These are phyloP conservation scores for Boletus rubescentipes DNA, from an alignment of 768 basidiomycete genomes.

Conservation along the genomic window DNA sequence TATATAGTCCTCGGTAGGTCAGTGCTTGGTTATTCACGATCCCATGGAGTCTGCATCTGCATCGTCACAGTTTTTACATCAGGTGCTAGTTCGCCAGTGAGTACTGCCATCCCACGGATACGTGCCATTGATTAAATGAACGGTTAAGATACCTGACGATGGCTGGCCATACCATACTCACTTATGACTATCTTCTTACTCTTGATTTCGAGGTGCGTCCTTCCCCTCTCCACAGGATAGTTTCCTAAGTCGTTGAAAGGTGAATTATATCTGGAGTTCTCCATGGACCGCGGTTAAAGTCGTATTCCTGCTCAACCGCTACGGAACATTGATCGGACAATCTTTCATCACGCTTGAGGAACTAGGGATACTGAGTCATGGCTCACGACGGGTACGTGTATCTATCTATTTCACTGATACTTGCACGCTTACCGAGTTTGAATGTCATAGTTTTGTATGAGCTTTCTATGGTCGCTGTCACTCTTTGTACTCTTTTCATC, in stretches of 20 bases:
- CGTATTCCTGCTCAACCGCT: slow-evolving; percentile 21
- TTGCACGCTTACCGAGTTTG: not conserved
- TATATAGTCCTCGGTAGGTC: not conserved
- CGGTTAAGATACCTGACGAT: not conserved
- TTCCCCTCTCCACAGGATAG: too few relatives aligned
- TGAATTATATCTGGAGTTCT: slow-evolving; percentile 11
- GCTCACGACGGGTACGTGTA: slow-evolving; percentile 7
- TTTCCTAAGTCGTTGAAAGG: not conserved
- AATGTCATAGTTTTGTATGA: slow-evolving; percentile 11
- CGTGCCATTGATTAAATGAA: not conserved
- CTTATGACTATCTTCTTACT: slow-evolving; percentile 18
- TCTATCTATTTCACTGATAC: not conserved
- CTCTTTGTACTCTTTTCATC: not conserved
- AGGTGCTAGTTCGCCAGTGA: slow-evolving; percentile 1
- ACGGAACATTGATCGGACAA: slow-evolving; percentile 13
- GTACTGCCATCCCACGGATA: not conserved
- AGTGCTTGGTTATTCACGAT: not conserved
- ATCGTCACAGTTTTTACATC: not conserved
- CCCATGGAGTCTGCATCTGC: not conserved
- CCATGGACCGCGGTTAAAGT: slow-evolving; percentile 12
- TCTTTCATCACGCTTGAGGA: slow-evolving; percentile 12
- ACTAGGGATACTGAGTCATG: slow-evolving; percentile 9
- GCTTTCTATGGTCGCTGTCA: not conserved
- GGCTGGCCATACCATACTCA: slow-evolving; percentile 9
- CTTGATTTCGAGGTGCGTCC: slow-evolving; percentile 14